phyloP scores from a whole-genome alignment of 2,329 filamentous ascomycete genomes.

The Fusarium lyarnte region DNA sequence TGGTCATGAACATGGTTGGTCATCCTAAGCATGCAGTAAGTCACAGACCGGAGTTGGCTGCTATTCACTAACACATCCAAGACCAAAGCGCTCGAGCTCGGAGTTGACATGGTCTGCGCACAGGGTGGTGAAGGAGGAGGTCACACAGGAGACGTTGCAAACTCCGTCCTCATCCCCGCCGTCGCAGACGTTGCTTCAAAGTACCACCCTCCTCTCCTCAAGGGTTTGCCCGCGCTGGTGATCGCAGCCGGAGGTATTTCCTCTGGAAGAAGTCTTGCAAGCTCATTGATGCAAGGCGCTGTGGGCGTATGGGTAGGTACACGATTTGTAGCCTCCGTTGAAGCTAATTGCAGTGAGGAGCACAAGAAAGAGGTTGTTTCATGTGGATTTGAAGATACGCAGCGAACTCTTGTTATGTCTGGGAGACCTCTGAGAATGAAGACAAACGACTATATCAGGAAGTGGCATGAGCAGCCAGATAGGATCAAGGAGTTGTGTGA shows the following conservation, averaged over 20 bases:
- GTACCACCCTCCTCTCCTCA: slow-evolving; percentile 76
- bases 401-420: slow-evolving; percentile 82
- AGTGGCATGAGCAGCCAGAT: slow-evolving; percentile 80
- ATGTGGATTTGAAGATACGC: slow-evolving; percentile 82
- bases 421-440: slow-evolving; percentile 83
- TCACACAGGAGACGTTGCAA: slow-evolving; percentile 89
- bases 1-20: slow-evolving; percentile 98
- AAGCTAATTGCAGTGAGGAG: slow-evolving; percentile 81
- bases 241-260: slow-evolving; percentile 90
- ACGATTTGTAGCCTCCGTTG: slow-evolving; percentile 83
- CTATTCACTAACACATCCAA: slow-evolving; percentile 18
- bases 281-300: slow-evolving; percentile 87
- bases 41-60: not conserved
- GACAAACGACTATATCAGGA: slow-evolving; percentile 83
- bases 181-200: slow-evolving; percentile 83
- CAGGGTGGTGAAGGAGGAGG: slow-evolving; percentile 95
- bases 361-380: slow-evolving; percentile 87
- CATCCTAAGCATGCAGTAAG: slow-evolving; percentile 84
- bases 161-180: slow-evolving; percentile 85
- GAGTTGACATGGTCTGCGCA: slow-evolving; percentile 90
- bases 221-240: slow-evolving; percentile 77
- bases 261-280: slow-evolving; percentile 83
- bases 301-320: slow-evolving; percentile 94
- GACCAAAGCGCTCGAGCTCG: slow-evolving; percentile 81
- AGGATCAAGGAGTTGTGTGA: slow-evolving; percentile 81